Conservation (phyloP, 2,329 filamentous ascomycete genomes). For the Tricladium varicosporioides region DNA sequence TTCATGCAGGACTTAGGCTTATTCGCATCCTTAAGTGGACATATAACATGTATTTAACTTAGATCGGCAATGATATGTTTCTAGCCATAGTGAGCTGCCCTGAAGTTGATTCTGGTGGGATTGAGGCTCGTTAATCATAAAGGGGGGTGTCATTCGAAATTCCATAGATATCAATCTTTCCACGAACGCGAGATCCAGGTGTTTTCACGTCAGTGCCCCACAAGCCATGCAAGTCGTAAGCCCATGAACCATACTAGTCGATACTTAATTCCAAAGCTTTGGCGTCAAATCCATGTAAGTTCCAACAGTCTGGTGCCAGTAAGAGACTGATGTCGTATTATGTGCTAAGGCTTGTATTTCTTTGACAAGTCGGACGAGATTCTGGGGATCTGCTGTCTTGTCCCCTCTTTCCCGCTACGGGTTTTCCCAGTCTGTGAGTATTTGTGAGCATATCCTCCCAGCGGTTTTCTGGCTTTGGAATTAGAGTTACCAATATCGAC, state of each 20-base stretch:
- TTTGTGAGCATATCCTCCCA: too few relatives aligned
- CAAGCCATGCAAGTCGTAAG: slow-evolving; percentile 34
- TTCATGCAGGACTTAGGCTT: slow-evolving; percentile 25
- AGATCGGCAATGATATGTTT: slow-evolving; percentile 22
- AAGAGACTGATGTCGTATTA: slow-evolving; percentile 40
- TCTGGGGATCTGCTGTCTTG: neutral
- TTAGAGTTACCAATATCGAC: too few relatives aligned
- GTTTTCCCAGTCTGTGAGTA: too few relatives aligned
- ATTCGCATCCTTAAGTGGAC: slow-evolving; percentile 19
- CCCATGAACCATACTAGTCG: slow-evolving; percentile 35
- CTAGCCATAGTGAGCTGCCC: slow-evolving; percentile 44
- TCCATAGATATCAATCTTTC: slow-evolving; percentile 47
- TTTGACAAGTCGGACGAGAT: neutral
- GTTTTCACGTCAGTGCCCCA: slow-evolving; percentile 38
- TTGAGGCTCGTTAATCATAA: slow-evolving; percentile 44
- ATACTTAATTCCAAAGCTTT: slow-evolving; percentile 19
- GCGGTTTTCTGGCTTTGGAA: too few relatives aligned
- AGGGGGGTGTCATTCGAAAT: slow-evolving; percentile 40
- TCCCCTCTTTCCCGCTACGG: too few relatives aligned
- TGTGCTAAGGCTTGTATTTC: neutral
- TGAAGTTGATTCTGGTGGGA: slow-evolving; percentile 42
- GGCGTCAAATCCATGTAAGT: slow-evolving; percentile 34
- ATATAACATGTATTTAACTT: slow-evolving; percentile 21
- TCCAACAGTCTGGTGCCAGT: slow-evolving; percentile 33
- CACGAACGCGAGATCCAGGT: slow-evolving; percentile 35